Evolutionary conservation across 2,329 filamentous ascomycete species (phyloP), one percentile per base, ranked within the genome.

Genomic region (Bipolaris zeicola): DNA sequence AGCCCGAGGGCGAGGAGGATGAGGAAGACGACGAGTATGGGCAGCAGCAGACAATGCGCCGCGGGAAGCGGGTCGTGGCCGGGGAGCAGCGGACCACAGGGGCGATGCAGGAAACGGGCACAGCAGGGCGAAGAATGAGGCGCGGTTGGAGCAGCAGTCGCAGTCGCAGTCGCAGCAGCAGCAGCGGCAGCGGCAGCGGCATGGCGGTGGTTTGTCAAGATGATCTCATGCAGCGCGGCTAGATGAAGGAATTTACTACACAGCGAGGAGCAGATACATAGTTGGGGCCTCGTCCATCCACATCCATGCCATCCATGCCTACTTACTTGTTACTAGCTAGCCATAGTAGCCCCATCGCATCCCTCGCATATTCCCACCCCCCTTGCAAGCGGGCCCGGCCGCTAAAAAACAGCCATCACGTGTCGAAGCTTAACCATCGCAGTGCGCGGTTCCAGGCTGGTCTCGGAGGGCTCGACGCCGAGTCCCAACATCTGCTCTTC

Each of bases 401-500:
- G 33, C 55, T 55, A 61, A 37, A 47, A 47, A 44, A 34, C 38
- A 31, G 24, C 28, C 53, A 38, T 53, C 56, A 56, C 52, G 56
- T 53, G 59, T 28, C 50, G 31, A 46, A 42, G 52, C 54, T 48
- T 57, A 44, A 42, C 50, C 44, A 38, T 36, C 14, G 28, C 37
- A 53, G 50, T 34, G 50, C 38, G 33, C 34, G 41, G 38, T 33
- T 56, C 54, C 52, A 61, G 59, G 49, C 58, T 52, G 37, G 51
- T 28, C 43, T 52, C 47, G 52, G 52, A 51, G 37, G 22, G 33
- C 33, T 37, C 38, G 36, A 53, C 46, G 50, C 59, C 57, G 55
- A 57, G 57, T 59, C 58, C 59, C 60, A 64, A 63, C 59, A 56
- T 49, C 55, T 66, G 63, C 60, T 64, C 54, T 57, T 57, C 50